Percentiles rank a stretch among this genome's conserved stretches.
phyloP scores from a whole-genome alignment of 148 eudicot species.

The Spergularia bocconei region DNA sequence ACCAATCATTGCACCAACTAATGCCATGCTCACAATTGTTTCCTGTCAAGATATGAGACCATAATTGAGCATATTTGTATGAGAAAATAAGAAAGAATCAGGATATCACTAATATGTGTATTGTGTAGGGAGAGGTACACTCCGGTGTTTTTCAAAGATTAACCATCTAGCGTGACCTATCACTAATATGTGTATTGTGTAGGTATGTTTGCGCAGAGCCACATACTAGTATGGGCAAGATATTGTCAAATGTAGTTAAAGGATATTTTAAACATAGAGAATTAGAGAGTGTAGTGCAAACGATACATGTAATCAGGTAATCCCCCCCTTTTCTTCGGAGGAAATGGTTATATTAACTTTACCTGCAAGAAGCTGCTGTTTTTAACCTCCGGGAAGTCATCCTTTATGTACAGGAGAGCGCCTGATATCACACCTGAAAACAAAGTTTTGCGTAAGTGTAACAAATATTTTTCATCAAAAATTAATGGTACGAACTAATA shows the following conservation, averaged over 20 bases:
- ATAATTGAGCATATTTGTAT: too few species aligned
- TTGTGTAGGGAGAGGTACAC: neutral
- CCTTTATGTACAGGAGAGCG: conserved; percentile 78
- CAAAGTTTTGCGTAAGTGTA: conserved; percentile 3
- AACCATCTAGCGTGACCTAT: neutral
- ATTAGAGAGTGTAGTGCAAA: neutral
- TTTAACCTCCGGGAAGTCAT: conserved; percentile 69
- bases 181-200: too few species aligned
- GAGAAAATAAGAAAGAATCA: neutral
- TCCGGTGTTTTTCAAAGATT: neutral
- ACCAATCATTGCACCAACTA: conserved; percentile 89
- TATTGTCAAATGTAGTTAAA: neutral
- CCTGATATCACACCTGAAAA: conserved; percentile 93
- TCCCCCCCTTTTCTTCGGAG: neutral
- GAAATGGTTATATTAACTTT: conserved; percentile 8
- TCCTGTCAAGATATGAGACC: conserved; percentile 43
- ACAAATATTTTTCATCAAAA: too few species aligned
- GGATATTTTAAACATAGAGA: neutral
- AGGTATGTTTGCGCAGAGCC: neutral
- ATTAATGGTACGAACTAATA: too few species aligned
- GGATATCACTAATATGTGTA: neutral
- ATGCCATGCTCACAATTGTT: conserved; percentile 93
- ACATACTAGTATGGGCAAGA: neutral
- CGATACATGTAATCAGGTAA: neutral
- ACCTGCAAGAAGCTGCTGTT: conserved; percentile 90